Conservation (phyloP, 192 early-diverging fungal genomes). For the Diversispora epigaea region DNA sequence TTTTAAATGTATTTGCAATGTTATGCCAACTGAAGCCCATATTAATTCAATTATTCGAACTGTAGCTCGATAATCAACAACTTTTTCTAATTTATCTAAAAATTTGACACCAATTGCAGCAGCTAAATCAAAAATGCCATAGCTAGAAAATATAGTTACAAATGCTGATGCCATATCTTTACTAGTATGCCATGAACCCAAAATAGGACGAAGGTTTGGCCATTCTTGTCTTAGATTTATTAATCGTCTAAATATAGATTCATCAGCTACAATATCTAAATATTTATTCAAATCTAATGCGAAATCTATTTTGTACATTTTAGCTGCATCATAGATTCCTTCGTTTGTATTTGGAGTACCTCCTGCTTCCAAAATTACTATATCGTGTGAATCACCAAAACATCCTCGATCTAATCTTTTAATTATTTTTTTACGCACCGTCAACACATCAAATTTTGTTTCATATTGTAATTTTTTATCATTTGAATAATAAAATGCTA, state of each 20-base stretch:
- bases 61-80: background rate
- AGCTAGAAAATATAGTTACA: background rate
- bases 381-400: background rate
- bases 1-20: background rate
- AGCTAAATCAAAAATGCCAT: background rate
- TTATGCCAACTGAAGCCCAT: background rate
- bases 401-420: background rate
- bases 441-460: background rate
- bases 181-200: background rate
- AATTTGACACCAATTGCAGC: background rate
- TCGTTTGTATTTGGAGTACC: background rate
- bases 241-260: background rate
- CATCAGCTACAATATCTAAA: background rate
- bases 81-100: constrained; percentile 10
- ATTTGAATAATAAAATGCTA: background rate
- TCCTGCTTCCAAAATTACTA: background rate
- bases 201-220: background rate
- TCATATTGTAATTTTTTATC: background rate
- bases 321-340: background rate
- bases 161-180: background rate
- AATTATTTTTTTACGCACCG: background rate
- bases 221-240: constrained; percentile 2
- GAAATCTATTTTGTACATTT: too few species aligned
- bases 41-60: background rate
- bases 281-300: background rate